phyloP scores from a whole-genome alignment of 805 yeast genomes.

The Candida endomychidarum region DNA sequence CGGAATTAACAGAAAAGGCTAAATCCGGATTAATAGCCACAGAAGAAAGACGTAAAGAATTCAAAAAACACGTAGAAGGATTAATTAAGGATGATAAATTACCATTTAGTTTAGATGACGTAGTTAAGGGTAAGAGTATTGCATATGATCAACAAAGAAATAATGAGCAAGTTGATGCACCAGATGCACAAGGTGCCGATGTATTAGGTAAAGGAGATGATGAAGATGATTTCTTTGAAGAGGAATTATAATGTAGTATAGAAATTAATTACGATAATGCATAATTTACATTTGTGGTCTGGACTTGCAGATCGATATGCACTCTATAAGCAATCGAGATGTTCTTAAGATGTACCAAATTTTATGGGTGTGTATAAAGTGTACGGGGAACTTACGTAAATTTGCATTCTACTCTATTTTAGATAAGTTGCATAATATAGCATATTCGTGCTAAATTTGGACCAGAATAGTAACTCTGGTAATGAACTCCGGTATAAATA shows the following conservation, averaged over 20 bases:
- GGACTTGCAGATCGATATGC: too few relatives aligned
- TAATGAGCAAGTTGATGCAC: conserved; percentile 43
- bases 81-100: conserved; percentile 54
- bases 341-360: too few relatives aligned
- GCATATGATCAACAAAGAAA: conserved; percentile 18
- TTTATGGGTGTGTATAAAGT: too few relatives aligned
- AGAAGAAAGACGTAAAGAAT: conserved; percentile 43
- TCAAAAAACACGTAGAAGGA: conserved; percentile 48
- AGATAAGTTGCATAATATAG: too few relatives aligned
- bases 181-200: conserved; percentile 18
- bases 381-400: too few relatives aligned
- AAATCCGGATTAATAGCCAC: conserved; percentile 43
- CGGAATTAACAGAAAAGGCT: conserved; percentile 29
- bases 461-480: too few relatives aligned
- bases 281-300: too few relatives aligned
- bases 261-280: neutral
- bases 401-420: too few relatives aligned
- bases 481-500: too few relatives aligned
- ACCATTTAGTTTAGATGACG: conserved; percentile 52
- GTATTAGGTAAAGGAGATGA: conserved; percentile 22
- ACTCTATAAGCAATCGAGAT: neutral
- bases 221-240: conserved; percentile 46
- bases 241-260: conserved; percentile 1
- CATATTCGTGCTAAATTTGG: too few relatives aligned
- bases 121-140: conserved; percentile 38